Conservation (phyloP, 2,329 filamentous ascomycete genomes). For the Paramyrothecium sp. region DNA sequence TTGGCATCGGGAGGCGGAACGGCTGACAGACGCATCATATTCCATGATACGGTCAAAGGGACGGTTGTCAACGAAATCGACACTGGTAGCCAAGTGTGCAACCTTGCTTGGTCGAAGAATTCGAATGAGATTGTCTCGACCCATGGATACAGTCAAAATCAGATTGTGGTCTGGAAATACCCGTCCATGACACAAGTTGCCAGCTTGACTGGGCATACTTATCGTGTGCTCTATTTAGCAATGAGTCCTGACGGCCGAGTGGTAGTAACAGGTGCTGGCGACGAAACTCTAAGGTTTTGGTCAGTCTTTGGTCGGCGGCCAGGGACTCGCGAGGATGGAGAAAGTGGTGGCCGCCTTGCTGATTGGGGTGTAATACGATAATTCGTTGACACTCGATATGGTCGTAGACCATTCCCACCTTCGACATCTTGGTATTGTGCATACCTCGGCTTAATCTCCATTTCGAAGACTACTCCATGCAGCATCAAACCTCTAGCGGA, state of each 20-base stretch:
- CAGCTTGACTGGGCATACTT: constrained; percentile 93
- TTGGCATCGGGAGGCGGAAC: constrained; percentile 96
- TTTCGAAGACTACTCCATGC: no score
- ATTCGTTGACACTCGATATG: neutral
- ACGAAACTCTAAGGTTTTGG: constrained; percentile 96
- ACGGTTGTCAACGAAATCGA: constrained; percentile 83
- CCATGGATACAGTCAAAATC: constrained; percentile 96
- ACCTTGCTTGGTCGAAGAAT: constrained; percentile 95
- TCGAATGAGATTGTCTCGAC: constrained; percentile 97
- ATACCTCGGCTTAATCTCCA: no score
- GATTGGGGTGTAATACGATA: constrained; percentile 83
- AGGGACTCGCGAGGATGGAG: constrained; percentile 67
- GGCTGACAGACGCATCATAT: constrained; percentile 93
- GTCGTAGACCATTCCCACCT: neutral
- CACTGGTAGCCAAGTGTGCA: constrained; percentile 98
- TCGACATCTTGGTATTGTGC: no score
- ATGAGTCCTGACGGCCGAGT: constrained; percentile 96
- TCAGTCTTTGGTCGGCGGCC: constrained; percentile 87
- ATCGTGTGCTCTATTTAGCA: constrained; percentile 90
- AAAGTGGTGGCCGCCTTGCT: constrained; percentile 60
- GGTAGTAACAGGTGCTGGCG: constrained; percentile 92
- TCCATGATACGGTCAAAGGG: constrained; percentile 92
- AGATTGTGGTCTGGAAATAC: constrained; percentile 99
- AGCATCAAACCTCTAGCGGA: no score
- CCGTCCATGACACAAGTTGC: constrained; percentile 97